Base-by-base conservation (phyloP, 306 rosid species). In the Sicyos edulis region DNA sequence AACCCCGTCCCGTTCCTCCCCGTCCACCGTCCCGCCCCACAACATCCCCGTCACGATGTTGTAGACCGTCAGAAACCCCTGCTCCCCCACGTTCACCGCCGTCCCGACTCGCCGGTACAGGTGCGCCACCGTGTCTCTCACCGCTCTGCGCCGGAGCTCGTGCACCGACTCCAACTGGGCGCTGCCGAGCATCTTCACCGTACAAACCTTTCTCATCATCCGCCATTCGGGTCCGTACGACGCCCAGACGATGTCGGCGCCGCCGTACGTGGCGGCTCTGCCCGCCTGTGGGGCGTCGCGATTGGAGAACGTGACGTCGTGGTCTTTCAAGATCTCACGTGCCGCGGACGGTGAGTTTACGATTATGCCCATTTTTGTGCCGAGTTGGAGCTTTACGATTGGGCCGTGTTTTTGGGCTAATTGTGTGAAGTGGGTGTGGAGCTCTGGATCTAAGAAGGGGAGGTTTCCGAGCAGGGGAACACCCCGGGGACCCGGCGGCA, bases 151-250 rank as follows among this genome's bases (percentile, higher is more conserved):
- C 0, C 98, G 91, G 8, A 83, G 85, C 0, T 45, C 75, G 62
- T 88, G 86, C 0, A 88, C 88, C 0, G 90, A 84, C 52, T 90
- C 93, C 13, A 86, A 72, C 6, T 80, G 78, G 4, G 56, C 64
- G 70, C 84, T 83, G 65, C 88, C 84, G 3, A 88, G 89, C 98
- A 88, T 90, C 79, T 88, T 92, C 1, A 78, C 11, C 14, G 77
- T 84, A 42, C 86, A 82, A 1, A 88, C 83, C 76, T 88, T 93
- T 34, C 98, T 65, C 77, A 90, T 54, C 98, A 84, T 90, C 51
- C 96, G 77, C 98, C 96, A 93, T 54, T 92, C 89, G 0, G 86
- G 59, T 4, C 96, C 96, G 32, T 90, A 87, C 1, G 86, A 96
- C 0, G 54, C 83, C 96, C 91, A 92, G 0, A 17, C 88, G 1